Evolutionary conservation across 2,329 filamentous ascomycete genomes (phyloP).

Genomic region (Fusarium poae): DNA sequence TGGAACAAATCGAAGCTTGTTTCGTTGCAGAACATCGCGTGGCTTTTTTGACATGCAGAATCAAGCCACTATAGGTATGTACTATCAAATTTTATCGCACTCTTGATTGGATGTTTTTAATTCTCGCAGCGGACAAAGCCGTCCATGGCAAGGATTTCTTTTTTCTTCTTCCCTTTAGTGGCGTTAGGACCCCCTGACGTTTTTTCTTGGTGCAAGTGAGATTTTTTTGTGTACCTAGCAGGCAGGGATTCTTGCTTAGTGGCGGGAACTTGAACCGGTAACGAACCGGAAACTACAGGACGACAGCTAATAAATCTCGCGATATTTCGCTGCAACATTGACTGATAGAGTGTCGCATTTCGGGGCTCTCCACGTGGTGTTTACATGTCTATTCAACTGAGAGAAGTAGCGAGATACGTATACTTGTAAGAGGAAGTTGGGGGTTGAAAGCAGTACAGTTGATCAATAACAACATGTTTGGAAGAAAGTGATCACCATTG

Average conservation of each 20-base stretch:
- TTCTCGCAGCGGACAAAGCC: slow-evolving; percentile 31
- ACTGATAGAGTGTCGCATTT: background rate
- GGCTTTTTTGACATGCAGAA: slow-evolving; percentile 24
- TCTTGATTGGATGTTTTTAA: slow-evolving; percentile 14
- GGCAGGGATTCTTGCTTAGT: slow-evolving; percentile 5
- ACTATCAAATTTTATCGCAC: slow-evolving; percentile 5
- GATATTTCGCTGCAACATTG: slow-evolving; percentile 33
- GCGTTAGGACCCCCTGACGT: slow-evolving; percentile 17
- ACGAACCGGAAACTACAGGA: slow-evolving; percentile 22
- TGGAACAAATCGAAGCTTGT: slow-evolving; percentile 36
- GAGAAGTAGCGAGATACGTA: background rate
- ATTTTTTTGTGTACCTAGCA: slow-evolving; percentile 17
- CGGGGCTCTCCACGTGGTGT: background rate
- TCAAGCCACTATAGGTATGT: slow-evolving; percentile 36
- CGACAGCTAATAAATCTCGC: slow-evolving; percentile 36
- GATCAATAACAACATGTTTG: background rate
- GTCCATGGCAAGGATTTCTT: slow-evolving; percentile 33
- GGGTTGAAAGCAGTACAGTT: background rate
- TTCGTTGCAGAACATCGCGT: background rate
- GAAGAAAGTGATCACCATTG: background rate
- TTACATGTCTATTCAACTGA: background rate
- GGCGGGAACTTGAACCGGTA: slow-evolving; percentile 22
- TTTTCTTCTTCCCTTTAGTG: slow-evolving; percentile 3
- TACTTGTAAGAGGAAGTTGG: background rate
- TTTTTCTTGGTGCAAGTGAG: background rate